Evolutionary conservation across 2,329 filamentous ascomycete species (phyloP), one percentile per base, ranked within the genome.

Genomic region (Pseudocercospora crystallina): DNA sequence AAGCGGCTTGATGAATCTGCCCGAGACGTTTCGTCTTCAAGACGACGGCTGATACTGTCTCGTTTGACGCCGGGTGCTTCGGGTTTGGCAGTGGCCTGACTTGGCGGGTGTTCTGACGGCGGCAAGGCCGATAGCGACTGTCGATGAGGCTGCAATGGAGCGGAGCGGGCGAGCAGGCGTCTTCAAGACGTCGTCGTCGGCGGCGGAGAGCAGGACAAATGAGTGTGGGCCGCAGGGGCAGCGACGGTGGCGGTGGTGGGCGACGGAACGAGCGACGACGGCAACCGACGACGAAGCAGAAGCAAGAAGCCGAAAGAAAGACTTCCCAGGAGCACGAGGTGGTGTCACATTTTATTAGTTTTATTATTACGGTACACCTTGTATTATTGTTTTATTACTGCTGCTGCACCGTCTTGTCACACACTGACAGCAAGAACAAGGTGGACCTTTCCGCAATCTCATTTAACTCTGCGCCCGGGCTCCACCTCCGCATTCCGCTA

Each of bases 1-100:
- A 43, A 43, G 41, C 37, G 34, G 40, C 44, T 17, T 45, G 36
- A 41, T 42, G 46, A 42, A 46, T 45, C 43, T 44, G 45, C 46
- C 42, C 32, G 53, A 51, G 45, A 52, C 46, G 43, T 49, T 46
- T 46, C 49, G 50, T 53, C 48, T 26, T 51, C 43, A 31, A 52
- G 49, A 44, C 53, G 53, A 51, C 49, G 53, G 45, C 49, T 57
- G 49, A 47, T 42, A 48, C 43, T 56, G 47, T 58, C 53, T 54
- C 53, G 53, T 39, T 40, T 46, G 47, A 56, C 53, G 35, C 53
- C 51, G 43, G 51, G 51, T 46, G 45, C 43, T 29, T 38, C 20
- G 7, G 7, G 20, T 26, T 26, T 26, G 41, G 14, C 30, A 38
- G 13, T 26, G 30, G 32, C 42, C 36, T 33, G 31, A 15, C 29